Evolutionary conservation across 2,329 filamentous ascomycete genomes (phyloP).

Genomic region (Apiospora pterosperma): DNA sequence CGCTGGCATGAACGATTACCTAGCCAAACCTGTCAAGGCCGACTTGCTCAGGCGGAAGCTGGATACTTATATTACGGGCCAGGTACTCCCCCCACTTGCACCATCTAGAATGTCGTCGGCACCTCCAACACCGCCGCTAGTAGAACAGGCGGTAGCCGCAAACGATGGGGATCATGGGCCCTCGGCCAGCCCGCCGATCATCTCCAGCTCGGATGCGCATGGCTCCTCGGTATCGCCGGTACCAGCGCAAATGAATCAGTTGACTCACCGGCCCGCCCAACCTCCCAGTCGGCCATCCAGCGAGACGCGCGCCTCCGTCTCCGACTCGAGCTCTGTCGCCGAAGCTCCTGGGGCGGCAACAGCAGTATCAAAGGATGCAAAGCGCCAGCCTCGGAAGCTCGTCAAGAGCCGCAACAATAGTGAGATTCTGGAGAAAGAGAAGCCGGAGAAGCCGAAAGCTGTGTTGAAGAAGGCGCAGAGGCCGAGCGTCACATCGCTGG

Average conservation of each 20-base stretch:
- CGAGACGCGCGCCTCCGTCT: slow-evolving; percentile 27
- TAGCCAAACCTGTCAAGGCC: slow-evolving; percentile 91
- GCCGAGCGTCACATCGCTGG: slow-evolving; percentile 21
- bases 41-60: slow-evolving; percentile 84
- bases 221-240: not conserved
- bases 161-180: not conserved
- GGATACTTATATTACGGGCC: slow-evolving; percentile 48
- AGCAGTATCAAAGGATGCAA: slow-evolving; percentile 9
- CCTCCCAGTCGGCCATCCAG: slow-evolving; percentile 29
- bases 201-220: not conserved
- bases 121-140: not conserved
- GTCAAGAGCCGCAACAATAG: slow-evolving; percentile 37
- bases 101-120: slow-evolving; percentile 13
- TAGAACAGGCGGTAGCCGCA: not conserved
- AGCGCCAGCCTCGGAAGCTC: slow-evolving; percentile 36
- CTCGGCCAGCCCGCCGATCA: slow-evolving; percentile 12
- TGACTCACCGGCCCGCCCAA: slow-evolving; percentile 6
- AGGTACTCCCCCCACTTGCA: slow-evolving; percentile 27
- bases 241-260: not conserved
- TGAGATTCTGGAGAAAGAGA: slow-evolving; percentile 22
- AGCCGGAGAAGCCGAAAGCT: slow-evolving; percentile 27
- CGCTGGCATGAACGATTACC: slow-evolving; percentile 95
- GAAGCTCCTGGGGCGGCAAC: slow-evolving; percentile 16
- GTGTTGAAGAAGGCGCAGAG: slow-evolving; percentile 36
- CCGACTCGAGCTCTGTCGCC: slow-evolving; percentile 24